Evolutionary conservation across 2,329 filamentous ascomycete species (phyloP), one percentile per base, ranked within the genome.

Genomic region (Plenodomus biglobosus): DNA sequence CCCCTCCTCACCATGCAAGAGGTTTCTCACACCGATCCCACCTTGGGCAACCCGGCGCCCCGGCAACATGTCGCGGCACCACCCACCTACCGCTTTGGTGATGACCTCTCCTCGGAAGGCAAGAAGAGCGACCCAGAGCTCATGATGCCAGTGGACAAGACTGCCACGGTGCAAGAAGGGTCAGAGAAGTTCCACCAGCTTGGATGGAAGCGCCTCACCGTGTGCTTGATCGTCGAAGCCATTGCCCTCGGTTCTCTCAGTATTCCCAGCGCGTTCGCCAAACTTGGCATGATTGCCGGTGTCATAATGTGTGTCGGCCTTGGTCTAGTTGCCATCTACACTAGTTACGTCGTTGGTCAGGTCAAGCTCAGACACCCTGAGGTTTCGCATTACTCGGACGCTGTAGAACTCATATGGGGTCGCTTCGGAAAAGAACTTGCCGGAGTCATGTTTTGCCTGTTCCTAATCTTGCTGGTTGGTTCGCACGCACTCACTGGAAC

Each of bases 401-500:
- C 85, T 6, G 85, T 85, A 3, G 74, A 80, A 39, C 76, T 89
- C 47, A 75, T 90, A 52, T 78, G 79, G 60, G 87, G 87, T 11
- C 73, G 72, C 16, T 69, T 69, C 42, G 69, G 69, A 41, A 65
- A 68, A 32, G 68, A 72, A 45, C 74, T 82, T 39, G 85, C 84
- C 0, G 82, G 85, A 55, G 84, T 86, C 69, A 65, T 90, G 45
- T 69, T 68, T 49, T 64, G 61, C 36, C 58, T 71, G 19, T 69
- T 68, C 54, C 48, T 70, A 38, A 58, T 69, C 24, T 85, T 90
- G 70, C 79, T 87, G 53, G 85, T 87, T 66, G 85, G 82, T 40
- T 87, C 85, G 17, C 87, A 90, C 71, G 78, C 86, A 46, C 74
- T 89, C 55, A 88, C 86, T 0, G 88, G 87, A 56, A 83, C 80